Conservation (phyloP, 1,139 yeast genomes). For the Kodamaea plutei region DNA sequence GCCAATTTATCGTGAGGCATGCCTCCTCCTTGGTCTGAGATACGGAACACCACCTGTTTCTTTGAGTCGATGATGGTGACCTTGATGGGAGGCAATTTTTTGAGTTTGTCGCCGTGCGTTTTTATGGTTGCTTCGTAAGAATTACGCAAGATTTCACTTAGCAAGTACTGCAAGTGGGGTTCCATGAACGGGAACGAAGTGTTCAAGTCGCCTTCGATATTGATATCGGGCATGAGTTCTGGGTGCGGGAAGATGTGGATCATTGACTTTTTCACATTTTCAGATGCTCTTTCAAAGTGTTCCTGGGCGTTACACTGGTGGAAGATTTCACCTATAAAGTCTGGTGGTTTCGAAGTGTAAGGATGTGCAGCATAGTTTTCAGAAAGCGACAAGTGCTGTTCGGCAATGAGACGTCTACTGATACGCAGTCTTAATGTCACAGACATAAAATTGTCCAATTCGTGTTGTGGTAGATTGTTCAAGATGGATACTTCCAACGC, state of each 20-base stretch:
- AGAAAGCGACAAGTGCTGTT: slow-evolving; percentile 80
- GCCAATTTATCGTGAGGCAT: slow-evolving; percentile 52
- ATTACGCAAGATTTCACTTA: slow-evolving; percentile 84
- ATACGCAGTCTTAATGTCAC: slow-evolving; percentile 79
- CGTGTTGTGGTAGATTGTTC: slow-evolving; percentile 54
- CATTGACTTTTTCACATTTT: slow-evolving; percentile 41
- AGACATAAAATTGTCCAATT: slow-evolving; percentile 70
- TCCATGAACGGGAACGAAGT: slow-evolving; percentile 77
- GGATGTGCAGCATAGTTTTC: slow-evolving; percentile 50
- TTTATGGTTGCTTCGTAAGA: slow-evolving; percentile 75
- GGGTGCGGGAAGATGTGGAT: slow-evolving; percentile 50
- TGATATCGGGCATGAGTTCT: slow-evolving; percentile 67
- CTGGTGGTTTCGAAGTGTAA: slow-evolving; percentile 50
- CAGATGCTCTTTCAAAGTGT: slow-evolving; percentile 52
- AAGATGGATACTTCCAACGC: slow-evolving; percentile 76
- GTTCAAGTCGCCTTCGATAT: slow-evolving; percentile 62
- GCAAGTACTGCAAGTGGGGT: slow-evolving; percentile 77
- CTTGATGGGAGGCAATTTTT: slow-evolving; percentile 60
- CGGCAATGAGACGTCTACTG: slow-evolving; percentile 83
- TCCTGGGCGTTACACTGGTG: slow-evolving; percentile 73
- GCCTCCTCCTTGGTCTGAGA: slow-evolving; percentile 92
- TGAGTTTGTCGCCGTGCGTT: slow-evolving; percentile 28
- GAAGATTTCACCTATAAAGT: slow-evolving; percentile 83
- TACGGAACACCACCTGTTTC: slow-evolving; percentile 66
- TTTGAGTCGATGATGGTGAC: slow-evolving; percentile 68